Conservation (phyloP, 192 early-diverging fungal species). For the Jimgerdemannia lactiflua region DNA sequence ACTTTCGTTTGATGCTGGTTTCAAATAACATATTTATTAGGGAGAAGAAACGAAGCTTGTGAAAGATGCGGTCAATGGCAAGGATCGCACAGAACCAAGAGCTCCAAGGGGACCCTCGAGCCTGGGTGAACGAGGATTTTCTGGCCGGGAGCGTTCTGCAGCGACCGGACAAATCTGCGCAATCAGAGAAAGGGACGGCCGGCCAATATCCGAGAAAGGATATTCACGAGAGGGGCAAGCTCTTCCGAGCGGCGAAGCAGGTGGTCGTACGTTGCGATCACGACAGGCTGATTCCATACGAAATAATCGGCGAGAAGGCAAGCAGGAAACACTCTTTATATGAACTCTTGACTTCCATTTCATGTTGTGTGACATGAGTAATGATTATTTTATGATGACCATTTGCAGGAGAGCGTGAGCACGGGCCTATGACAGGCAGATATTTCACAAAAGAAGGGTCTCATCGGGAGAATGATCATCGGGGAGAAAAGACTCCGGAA, state of each 20-base stretch:
- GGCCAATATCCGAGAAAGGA: background rate
- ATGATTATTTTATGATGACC: constrained; percentile 17
- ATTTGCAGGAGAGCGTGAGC: constrained; percentile 15
- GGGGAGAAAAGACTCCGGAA: constrained; percentile 35
- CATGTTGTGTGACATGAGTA: no score
- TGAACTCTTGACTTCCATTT: no score
- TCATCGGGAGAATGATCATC: no score
- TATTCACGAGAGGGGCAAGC: constrained; percentile 1
- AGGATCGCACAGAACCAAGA: constrained; percentile 23
- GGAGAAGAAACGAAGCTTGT: background rate
- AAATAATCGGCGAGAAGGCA: constrained; percentile 16
- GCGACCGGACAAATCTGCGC: background rate
- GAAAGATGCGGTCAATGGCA: background rate
- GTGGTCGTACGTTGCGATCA: constrained; percentile 5
- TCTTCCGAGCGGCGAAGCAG: background rate
- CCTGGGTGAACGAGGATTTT: constrained; percentile 27
- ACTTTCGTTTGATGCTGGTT: background rate
- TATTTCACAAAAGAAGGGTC: background rate
- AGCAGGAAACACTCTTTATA: background rate
- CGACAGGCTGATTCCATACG: constrained; percentile 6
- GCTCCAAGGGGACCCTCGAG: constrained; percentile 25
- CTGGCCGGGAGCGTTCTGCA: constrained; percentile 12
- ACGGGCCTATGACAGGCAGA: background rate
- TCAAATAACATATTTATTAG: background rate
- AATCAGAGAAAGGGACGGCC: constrained; percentile 1